Percentiles rank a stretch among this genome's conserved stretches.
Evolutionary conservation across 352 stramenopile species (phyloP).

Genomic region (Globisporangium parvum): DNA sequence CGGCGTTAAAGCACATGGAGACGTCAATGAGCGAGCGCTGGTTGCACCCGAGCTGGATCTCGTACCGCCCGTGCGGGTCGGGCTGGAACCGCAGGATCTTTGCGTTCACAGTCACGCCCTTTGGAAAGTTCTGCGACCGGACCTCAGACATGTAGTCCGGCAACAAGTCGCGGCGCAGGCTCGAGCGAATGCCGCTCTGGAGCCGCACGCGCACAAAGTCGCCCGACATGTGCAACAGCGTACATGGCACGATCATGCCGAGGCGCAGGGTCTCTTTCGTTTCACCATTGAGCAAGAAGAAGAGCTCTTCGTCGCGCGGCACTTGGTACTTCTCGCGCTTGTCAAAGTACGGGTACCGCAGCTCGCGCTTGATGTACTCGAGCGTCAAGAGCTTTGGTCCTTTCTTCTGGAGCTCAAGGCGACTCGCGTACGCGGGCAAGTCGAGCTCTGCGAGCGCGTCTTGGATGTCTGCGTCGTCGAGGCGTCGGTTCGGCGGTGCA

Average conservation of each 20-base stretch:
- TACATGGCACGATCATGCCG: constrained; percentile 84
- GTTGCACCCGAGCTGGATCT: constrained; percentile 76
- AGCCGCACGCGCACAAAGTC: constrained; percentile 83
- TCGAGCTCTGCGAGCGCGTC: constrained; percentile 84
- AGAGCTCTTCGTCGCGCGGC: constrained; percentile 79
- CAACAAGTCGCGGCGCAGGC: constrained; percentile 66
- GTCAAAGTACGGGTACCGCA: constrained; percentile 88
- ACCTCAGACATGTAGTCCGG: constrained; percentile 72
- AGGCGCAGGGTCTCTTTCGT: constrained; percentile 71
- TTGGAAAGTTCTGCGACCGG: constrained; percentile 60
- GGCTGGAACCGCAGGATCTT: constrained; percentile 70
- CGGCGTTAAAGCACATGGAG: constrained; percentile 64
- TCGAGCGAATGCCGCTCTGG: constrained; percentile 80
- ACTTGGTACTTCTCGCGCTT: constrained; percentile 82
- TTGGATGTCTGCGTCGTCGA: constrained; percentile 79
- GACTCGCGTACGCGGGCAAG: constrained; percentile 78
- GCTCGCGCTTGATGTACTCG: constrained; percentile 86
- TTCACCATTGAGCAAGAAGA: constrained; percentile 83
- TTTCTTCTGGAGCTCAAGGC: constrained; percentile 88
- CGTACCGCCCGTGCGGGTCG: constrained; percentile 71
- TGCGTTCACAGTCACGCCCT: constrained; percentile 83
- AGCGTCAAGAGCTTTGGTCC: constrained; percentile 81
- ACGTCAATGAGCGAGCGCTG: constrained; percentile 63
- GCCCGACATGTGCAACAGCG: constrained; percentile 76
- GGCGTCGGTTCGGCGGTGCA: constrained; percentile 39